These are phyloP conservation scores for Vigna angularis DNA, from an alignment of 306 rosid genomes.

Conservation along the genomic window DNA sequence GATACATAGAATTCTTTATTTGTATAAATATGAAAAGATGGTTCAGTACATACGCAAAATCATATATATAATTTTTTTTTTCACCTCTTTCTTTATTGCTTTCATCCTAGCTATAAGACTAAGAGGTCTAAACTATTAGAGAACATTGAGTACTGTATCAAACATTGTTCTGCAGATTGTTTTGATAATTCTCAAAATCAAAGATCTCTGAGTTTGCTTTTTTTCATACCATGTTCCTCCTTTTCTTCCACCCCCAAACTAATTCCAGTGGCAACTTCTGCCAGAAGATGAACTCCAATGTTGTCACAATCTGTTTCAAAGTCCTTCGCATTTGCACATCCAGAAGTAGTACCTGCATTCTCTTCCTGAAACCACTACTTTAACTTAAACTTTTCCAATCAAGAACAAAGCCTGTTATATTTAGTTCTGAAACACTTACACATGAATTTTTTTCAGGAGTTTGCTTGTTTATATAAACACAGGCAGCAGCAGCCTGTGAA, in stretches of 20 bases:
- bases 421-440: constrained; percentile 11
- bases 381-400: neutral
- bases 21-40: too few species aligned
- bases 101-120: neutral
- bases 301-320: neutral
- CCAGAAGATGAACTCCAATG: constrained; percentile 29
- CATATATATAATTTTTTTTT: too few species aligned
- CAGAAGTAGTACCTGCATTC: neutral
- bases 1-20: too few species aligned
- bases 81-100: neutral
- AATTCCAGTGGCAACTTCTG: neutral
- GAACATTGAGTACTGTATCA: too few species aligned
- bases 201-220: neutral
- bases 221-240: neutral
- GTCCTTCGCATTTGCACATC: neutral
- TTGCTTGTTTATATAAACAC: constrained; percentile 8
- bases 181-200: neutral
- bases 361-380: constrained; percentile 11
- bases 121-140: neutral
- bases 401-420: neutral
- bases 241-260: neutral
- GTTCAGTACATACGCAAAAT: too few species aligned
- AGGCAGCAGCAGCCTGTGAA: constrained; percentile 39
- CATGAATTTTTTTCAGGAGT: neutral
- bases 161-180: too few species aligned